Evolutionary conservation across 179 eudicot species (phyloP), one percentile per base, ranked within the genome.

Genomic region (Carnegiea gigantea): DNA sequence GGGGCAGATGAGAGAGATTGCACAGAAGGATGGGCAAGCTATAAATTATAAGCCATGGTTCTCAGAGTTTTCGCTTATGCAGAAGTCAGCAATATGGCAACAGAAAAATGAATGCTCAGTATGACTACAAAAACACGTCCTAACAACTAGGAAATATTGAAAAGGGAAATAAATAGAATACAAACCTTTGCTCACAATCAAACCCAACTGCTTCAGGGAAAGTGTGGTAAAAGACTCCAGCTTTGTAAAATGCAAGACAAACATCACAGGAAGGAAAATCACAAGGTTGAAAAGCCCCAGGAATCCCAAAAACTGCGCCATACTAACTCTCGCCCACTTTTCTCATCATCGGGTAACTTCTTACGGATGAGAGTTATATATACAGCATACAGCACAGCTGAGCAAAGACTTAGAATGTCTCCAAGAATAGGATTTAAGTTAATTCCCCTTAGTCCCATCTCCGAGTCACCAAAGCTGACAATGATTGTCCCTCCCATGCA

Each of bases 401-500:
- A 96, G 9, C 87, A 20, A 78, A 96, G 92, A 81, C 97, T 85
- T 67, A 94, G 88, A 67, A 88, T 76, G 82, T 94, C 98, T 23
- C 99, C 99, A 46, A 94, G 89, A 80, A 84, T 83, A 79, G 93
- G 97, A 62, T 90, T 91, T 59, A 96, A 87, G 85, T 90, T 93
- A 76, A 89, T 83, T 65, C 54, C 83, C 83, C 85, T 89, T 59
- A 78, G 80, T 51, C 85, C 93, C 10, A 90, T 54, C 81, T 84
- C 83, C 12, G 94, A 87, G 87, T 96, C 98, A 51, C 99, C 98
- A 84, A 93, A 88, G 81, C 98, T 93, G 76, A 94, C 98, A 87
- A 96, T 88, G 48, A 94, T 82, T 1, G 98, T 94, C 60, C 99
- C 99, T 80, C 93, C 99, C 99, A 96, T 96, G 87, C 99, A 96